These are phyloP conservation scores for Glycine tomentella DNA, from an alignment of 306 rosid species.

Conservation along the genomic window DNA sequence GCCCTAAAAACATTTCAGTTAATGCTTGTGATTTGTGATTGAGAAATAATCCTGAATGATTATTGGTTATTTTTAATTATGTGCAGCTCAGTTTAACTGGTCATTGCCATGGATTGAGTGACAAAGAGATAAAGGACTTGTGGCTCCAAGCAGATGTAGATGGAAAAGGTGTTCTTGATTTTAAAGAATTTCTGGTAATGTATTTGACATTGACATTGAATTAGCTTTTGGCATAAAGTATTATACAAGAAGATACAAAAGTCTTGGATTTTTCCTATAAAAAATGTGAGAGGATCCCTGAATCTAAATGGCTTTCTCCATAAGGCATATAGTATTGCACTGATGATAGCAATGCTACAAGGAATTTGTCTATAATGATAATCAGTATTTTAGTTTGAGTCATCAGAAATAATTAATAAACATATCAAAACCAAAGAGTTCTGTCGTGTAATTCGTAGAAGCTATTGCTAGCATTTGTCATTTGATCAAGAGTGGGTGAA, in stretches of 20 bases:
- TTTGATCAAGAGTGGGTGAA: background rate
- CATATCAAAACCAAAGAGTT: constrained; percentile 2
- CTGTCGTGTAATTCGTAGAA: background rate
- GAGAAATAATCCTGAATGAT: constrained; percentile 3
- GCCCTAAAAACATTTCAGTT: background rate
- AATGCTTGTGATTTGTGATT: background rate
- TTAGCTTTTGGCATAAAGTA: constrained; percentile 2
- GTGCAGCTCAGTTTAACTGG: constrained; percentile 78
- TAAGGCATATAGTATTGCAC: background rate
- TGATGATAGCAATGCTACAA: background rate
- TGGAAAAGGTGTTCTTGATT: constrained; percentile 71
- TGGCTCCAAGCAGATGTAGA: constrained; percentile 77
- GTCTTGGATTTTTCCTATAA: background rate
- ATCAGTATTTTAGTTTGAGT: background rate
- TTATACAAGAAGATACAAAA: background rate
- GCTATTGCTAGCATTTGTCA: constrained; percentile 1
- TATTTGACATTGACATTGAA: constrained; percentile 4
- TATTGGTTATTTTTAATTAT: background rate
- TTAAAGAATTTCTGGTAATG: constrained; percentile 71
- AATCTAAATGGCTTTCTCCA: background rate
- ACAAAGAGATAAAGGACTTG: constrained; percentile 72
- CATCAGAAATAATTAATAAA: background rate
- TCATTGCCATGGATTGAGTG: constrained; percentile 70
- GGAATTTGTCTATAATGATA: background rate
- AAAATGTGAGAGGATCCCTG: too few species aligned